Base-by-base conservation (phyloP, 495 filamentous ascomycete genomes). In the Ascobolus immersus region DNA sequence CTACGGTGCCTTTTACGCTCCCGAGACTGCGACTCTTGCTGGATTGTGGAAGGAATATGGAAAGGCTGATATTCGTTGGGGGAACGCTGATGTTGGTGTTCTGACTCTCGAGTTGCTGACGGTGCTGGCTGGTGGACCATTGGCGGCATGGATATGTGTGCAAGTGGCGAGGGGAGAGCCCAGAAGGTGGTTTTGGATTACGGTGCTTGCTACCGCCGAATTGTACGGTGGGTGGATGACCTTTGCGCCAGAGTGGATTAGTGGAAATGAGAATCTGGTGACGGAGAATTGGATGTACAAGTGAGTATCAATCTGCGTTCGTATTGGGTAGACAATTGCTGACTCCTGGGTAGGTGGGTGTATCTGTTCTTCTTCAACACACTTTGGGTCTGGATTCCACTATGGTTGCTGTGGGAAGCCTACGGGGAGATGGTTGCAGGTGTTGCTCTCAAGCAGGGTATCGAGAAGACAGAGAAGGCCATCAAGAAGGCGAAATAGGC, bases 151-250 rank as follows among this genome's bases (percentile, higher is more conserved):
- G 45, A 62, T 77, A 15, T 11, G 1, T n/a, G 28, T 14, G 1
- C 10, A 14, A 10, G 28, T 8, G 13, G 28, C 28, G 28, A 15
- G 28, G n/a, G 7, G 7, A 1, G 28, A 14, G 9, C n/a, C 11
- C n/a, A 59, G 61, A 34, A 54, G 67, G 32, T 72, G 68, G 60
- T 64, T 84, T 39, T 58, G 67, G 45, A 71, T 79, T 50, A 61
- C 65, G 18, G 61, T 79, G 17, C 51, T 92, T 32, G 82, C 82
- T n/a, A 84, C 77, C 5, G 80, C 67, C n/a, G 84, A 94, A 58
- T 49, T 94, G 9, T 94, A 94, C 55, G 84, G 84, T 23, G 72
- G 75, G 9, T 92, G 74, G 49, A 93, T 94, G 77, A 94, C 84
- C 0, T 94, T 94, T 55, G 72, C 67, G 42, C 84, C 84, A 10